Base-by-base conservation (phyloP, 805 yeast species). In the Saturnispora saitoi region DNA sequence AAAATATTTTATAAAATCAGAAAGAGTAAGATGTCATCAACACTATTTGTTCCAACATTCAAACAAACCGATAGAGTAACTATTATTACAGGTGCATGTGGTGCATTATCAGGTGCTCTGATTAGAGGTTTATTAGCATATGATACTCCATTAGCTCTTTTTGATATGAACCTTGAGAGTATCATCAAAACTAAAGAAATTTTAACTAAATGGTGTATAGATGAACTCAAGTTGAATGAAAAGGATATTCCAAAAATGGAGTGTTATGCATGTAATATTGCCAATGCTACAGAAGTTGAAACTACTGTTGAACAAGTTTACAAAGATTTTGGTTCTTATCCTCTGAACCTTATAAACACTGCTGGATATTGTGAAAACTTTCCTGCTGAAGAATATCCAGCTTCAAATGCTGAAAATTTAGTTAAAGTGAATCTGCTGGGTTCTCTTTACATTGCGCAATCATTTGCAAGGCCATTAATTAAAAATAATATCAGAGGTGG, bases 321-420 rank as follows among this genome's bases (percentile, higher is more conserved):
- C 57, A 71, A 68, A 45, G 80, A 75, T 60, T 84, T 82, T 63
- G 79, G 76, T 28, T 70, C 73, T 51, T 71, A 81, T 40, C 80
- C 88, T 34, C 78, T 80, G 56, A 69, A 83, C 54, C 71, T 85
- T 56, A 75, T 85, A 52, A 83, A 85, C 71, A 75, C 88, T 45
- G 93, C 95, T n/a, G 93, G 95, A 12, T 85, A 81, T 70, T 82
- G 89, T 61, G 89, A 85, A 66, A 85, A 85, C 71, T 77, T 73
- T 68, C 78, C 87, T 2, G 91, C 91, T 26, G 78, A 81, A 58
- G 85, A 82, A 47, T 84, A 85, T 67, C 89, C 90, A 22, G 77
- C 87, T 38, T 63, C 66, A 45, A 81, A 80, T 58, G 86, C 88
- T 45, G 86, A 81, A 57, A 75, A 75, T 37, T 68, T 85, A 51